phyloP scores from a whole-genome alignment of 768 basidiomycete species.

The Mycena belliarum region DNA sequence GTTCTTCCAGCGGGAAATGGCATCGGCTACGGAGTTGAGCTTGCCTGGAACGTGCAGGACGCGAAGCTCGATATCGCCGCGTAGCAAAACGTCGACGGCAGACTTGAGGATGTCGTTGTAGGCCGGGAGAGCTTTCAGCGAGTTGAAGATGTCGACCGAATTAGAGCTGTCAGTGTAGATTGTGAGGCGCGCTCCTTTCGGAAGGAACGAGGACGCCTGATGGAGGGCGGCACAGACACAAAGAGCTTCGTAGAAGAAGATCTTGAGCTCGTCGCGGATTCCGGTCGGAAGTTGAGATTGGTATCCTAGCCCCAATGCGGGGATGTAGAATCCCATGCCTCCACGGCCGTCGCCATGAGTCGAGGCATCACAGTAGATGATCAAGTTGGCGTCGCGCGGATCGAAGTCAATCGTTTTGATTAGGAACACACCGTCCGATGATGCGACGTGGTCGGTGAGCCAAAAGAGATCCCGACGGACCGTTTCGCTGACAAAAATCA shows the following conservation, averaged over 20 bases:
- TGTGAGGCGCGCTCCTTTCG: too few species aligned
- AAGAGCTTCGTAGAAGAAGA: constrained; percentile 31
- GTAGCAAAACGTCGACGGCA: constrained; percentile 15
- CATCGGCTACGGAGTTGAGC: constrained; percentile 29
- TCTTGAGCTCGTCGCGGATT: neutral
- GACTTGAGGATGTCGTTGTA: constrained; percentile 25
- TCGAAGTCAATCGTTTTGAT: constrained; percentile 25
- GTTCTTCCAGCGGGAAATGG: constrained; percentile 26
- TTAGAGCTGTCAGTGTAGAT: too few species aligned
- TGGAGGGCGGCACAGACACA: constrained; percentile 15
- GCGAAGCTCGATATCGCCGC: constrained; percentile 19
- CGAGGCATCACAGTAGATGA: constrained; percentile 26
- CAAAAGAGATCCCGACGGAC: constrained; percentile 35
- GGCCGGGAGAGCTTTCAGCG: too few species aligned
- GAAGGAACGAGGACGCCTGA: too few species aligned
- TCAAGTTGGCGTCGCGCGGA: constrained; percentile 6
- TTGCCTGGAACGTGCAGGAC: constrained; percentile 26
- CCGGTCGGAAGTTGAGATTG: constrained; percentile 9
- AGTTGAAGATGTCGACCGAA: too few species aligned
- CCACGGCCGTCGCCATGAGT: constrained; percentile 22
- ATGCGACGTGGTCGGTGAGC: constrained; percentile 27
- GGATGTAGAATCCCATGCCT: constrained; percentile 27
- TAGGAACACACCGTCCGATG: constrained; percentile 23
- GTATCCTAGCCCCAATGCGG: constrained; percentile 3
- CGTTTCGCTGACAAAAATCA: constrained; percentile 16